Base-by-base conservation (phyloP, 2,329 filamentous ascomycete species). In the Chaetomiaceae sp. region DNA sequence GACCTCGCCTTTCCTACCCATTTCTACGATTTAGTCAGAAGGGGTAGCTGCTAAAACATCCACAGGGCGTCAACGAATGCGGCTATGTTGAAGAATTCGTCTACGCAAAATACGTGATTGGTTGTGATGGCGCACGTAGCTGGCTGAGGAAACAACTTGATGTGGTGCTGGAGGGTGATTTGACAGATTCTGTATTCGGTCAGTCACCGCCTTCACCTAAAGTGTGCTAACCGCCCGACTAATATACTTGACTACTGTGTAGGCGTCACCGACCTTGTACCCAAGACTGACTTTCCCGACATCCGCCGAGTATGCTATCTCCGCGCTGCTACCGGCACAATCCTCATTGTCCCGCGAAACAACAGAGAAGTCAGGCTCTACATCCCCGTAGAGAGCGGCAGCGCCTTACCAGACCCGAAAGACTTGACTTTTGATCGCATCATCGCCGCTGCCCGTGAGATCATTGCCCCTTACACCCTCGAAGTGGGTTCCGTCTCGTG, bases 231-330 rank as follows among this genome's bases (percentile, higher is more conserved):
- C 33, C 16, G 18, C 11, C 16, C n/a, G n/a, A n/a, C n/a, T n/a
- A n/a, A n/a, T n/a, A n/a, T n/a, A n/a, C n/a, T n/a, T n/a, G n/a
- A n/a, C n/a, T n/a, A n/a, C n/a, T n/a, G n/a, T 2, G 18, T 79
- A 80, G 80, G 79, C 16, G 80, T 84, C 0, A 61, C 83, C 8
- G 80, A 83, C 57, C 78, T 79, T 50, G 73, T 75, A 48, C 64
- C 83, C 4, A 77, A 81, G 13, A 82, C 80, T 2, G 74, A 82
- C 57, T 84, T 84, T 45, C 80, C 80, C 1, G 80, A 83, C 59
- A 71, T 82, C 14, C 82, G 80, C 76, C 79, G 75, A 61, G 69
- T 81, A 3, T 77, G 78, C 47, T 78, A 54, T 32, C 37, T 58
- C 27, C 76, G 4, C 73, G 80, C 48, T 66, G 72, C 41, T 69